These are phyloP conservation scores for Pestalotiopsis sp. DNA, from an alignment of 2,329 filamentous ascomycete species.

Conservation along the genomic window DNA sequence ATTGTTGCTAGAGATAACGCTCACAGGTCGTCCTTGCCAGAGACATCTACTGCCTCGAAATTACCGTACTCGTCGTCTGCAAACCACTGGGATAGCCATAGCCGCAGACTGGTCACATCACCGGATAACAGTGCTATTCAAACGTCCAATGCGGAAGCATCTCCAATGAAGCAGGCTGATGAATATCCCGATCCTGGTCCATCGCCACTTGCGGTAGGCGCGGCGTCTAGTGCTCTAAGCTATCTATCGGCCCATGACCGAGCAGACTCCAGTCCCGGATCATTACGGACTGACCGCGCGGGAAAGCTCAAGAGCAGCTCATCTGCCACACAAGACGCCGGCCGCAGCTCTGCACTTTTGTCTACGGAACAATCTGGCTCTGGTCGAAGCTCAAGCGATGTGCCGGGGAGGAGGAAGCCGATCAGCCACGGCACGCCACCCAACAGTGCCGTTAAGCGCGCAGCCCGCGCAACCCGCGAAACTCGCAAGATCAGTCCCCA, in stretches of 20 bases:
- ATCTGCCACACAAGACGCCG: constrained; percentile 20
- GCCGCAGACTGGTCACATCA: constrained; percentile 50
- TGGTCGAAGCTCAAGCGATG: constrained; percentile 19
- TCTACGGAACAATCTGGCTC: constrained; percentile 6
- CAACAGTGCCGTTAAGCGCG: constrained; percentile 26
- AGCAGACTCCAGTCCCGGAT: constrained; percentile 20
- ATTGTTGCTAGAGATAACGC: constrained; percentile 43
- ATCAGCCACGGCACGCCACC: constrained; percentile 17
- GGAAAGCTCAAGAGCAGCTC: constrained; percentile 19
- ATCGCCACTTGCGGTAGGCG: constrained; percentile 55
- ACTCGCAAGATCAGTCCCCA: neutral
- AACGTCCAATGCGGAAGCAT: constrained; percentile 29
- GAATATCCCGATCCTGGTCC: constrained; percentile 39
- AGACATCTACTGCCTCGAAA: constrained; percentile 28
- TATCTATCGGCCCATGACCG: constrained; percentile 34
- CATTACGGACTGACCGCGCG: constrained; percentile 18
- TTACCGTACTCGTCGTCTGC: constrained; percentile 35
- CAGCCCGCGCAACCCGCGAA: constrained; percentile 16
- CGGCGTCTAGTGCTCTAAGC: constrained; percentile 57
- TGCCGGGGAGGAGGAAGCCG: constrained; percentile 21
- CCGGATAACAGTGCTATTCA: constrained; percentile 34
- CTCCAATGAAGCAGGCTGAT: constrained; percentile 37
- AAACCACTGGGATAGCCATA: constrained; percentile 57
- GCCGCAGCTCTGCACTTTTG: constrained; percentile 2
- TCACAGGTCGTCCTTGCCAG: constrained; percentile 27